A percentile compares a stretch with the other conserved stretches of the same genome.
These are phyloP conservation scores for Themeda triandra DNA, from an alignment of 176 grass and related monocot species.

Conservation along the genomic window DNA sequence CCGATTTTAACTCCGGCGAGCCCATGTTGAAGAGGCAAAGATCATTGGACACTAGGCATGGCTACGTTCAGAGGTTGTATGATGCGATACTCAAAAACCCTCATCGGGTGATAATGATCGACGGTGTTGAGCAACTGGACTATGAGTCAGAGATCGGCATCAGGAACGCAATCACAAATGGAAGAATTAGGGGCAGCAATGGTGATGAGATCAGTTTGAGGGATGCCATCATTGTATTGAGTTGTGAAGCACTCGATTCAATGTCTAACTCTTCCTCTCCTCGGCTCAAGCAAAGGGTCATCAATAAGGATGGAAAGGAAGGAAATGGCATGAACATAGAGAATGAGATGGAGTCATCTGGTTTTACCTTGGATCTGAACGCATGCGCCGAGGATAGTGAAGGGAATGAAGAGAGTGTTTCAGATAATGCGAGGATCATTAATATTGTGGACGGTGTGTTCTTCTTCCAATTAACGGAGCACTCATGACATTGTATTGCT, in stretches of 20 bases:
- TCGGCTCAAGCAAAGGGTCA: constrained; percentile 35
- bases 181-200: constrained; percentile 21
- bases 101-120: constrained; percentile 66
- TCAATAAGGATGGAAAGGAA: constrained; percentile 15
- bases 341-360: constrained; percentile 18
- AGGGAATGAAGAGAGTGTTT: neutral
- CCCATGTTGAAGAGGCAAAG: constrained; percentile 43
- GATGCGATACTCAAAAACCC: constrained; percentile 39
- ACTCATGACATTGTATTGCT: constrained; percentile 30
- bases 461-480: constrained; percentile 39
- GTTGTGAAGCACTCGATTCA: constrained; percentile 46
- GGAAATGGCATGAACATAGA: neutral
- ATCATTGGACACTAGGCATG: constrained; percentile 15
- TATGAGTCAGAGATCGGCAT: constrained; percentile 33
- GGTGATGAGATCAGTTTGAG: constrained; percentile 46
- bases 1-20: constrained; percentile 36
- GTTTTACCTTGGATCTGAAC: constrained; percentile 79
- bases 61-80: constrained; percentile 34
- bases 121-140: constrained; percentile 49
- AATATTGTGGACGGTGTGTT: constrained; percentile 62
- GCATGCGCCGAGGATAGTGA: constrained; percentile 32
- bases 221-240: constrained; percentile 73
- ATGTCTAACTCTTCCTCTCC: constrained; percentile 45
- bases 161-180: constrained; percentile 40
- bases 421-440: constrained; percentile 35